Conservation (phyloP, 2,329 filamentous ascomycete species). For the Nigrograna mackinnonii region DNA sequence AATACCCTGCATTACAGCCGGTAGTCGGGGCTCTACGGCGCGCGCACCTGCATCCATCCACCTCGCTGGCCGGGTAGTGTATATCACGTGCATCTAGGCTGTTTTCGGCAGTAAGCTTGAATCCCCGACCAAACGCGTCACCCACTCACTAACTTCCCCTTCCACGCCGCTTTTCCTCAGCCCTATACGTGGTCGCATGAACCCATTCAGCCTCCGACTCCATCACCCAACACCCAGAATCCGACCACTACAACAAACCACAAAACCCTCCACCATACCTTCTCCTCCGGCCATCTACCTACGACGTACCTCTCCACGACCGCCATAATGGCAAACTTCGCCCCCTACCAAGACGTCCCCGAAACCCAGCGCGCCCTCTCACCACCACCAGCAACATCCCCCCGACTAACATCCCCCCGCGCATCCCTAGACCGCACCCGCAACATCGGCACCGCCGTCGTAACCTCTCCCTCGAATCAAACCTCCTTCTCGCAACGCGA, state of each 20-base stretch:
- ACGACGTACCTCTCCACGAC: not conserved
- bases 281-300: not conserved
- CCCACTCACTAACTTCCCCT: not conserved
- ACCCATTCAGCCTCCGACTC: no score
- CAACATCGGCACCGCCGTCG: slow-evolving; percentile 26
- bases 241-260: no score
- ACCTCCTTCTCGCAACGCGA: slow-evolving; percentile 44
- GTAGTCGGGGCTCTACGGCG: no score
- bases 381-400: slow-evolving; percentile 62
- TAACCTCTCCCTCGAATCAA: slow-evolving; percentile 35
- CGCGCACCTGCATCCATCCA: no score
- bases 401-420: slow-evolving; percentile 53
- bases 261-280: not conserved
- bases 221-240: no score
- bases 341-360: slow-evolving; percentile 93
- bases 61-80: no score
- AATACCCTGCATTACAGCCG: no score
- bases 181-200: no score
- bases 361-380: slow-evolving; percentile 82
- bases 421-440: slow-evolving; percentile 39
- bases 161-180: slow-evolving; percentile 9
- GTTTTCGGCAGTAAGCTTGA: no score
- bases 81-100: no score
- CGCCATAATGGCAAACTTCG: slow-evolving; percentile 65
- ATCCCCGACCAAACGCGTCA: slow-evolving; percentile 9